Conservation (phyloP, 768 basidiomycete genomes). For the Brasilioporus rufonigricans region DNA sequence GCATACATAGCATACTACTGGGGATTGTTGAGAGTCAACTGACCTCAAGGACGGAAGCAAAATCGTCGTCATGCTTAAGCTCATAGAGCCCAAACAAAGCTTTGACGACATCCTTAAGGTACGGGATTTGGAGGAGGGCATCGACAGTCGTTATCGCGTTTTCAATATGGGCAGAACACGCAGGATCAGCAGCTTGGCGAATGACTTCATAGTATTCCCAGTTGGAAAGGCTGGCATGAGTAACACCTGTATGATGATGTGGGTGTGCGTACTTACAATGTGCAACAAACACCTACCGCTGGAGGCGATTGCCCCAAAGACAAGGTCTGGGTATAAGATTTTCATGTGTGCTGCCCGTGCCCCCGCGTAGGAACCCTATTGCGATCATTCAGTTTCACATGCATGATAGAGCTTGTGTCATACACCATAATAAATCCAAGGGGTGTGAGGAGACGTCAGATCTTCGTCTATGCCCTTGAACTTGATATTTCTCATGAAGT, state of each 20-base stretch:
- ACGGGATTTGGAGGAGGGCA: conserved; percentile 47
- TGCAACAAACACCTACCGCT: conserved; percentile 51
- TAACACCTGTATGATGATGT: conserved; percentile 55
- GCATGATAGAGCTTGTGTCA: conserved; percentile 14
- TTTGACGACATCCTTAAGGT: conserved; percentile 57
- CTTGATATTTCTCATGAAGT: conserved; percentile 82
- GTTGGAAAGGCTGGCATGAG: conserved; percentile 75
- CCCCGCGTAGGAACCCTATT: conserved; percentile 85
- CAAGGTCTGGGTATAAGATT: conserved; percentile 82
- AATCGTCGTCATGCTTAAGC: conserved; percentile 74
- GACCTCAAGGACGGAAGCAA: conserved; percentile 66
- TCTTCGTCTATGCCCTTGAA: conserved; percentile 70
- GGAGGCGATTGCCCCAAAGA: conserved; percentile 86
- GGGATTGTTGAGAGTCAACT: conserved; percentile 22
- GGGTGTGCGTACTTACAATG: background rate
- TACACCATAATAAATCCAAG: conserved; percentile 95
- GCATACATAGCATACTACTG: background rate
- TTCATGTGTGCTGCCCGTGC: conserved; percentile 92
- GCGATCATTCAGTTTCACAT: background rate
- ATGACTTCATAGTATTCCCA: conserved; percentile 92
- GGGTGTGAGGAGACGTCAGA: conserved; percentile 66
- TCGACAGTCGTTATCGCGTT: conserved; percentile 62
- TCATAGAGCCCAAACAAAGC: conserved; percentile 70
- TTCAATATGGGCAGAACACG: conserved; percentile 58
- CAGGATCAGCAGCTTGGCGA: conserved; percentile 61